Evolutionary conservation across 2,329 filamentous ascomycete genomes (phyloP).

Genomic region (Biscogniauxia marginata): DNA sequence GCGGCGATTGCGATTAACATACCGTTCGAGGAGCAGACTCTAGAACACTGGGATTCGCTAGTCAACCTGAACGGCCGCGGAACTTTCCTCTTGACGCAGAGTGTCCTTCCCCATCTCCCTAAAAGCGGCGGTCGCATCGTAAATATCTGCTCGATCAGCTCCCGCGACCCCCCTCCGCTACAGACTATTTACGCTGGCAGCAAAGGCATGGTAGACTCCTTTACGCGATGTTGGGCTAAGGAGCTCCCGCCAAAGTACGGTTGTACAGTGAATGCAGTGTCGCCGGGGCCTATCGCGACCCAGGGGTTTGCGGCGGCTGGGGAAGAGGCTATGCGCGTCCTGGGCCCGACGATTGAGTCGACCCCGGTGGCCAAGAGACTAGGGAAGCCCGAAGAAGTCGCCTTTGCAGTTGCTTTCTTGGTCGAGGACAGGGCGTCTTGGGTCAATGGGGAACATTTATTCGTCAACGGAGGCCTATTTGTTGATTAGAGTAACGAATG

Average conservation of each 20-base stretch:
- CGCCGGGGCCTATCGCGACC: slow-evolving; percentile 37
- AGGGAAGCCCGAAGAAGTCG: background rate
- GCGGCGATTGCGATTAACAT: slow-evolving; percentile 37
- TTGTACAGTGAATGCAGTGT: slow-evolving; percentile 45
- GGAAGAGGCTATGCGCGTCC: background rate
- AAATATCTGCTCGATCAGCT: slow-evolving; percentile 27
- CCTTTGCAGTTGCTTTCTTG: background rate
- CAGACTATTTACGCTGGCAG: slow-evolving; percentile 50
- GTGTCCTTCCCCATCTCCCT: slow-evolving; percentile 38
- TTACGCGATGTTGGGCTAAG: slow-evolving; percentile 44
- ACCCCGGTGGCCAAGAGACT: background rate
- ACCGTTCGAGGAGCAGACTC: slow-evolving; percentile 37
- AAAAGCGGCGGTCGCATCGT: background rate
- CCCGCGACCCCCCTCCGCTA: slow-evolving; percentile 33
- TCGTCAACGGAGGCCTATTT: background rate
- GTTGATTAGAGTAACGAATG: background rate
- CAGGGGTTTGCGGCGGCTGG: background rate
- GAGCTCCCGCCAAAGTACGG: slow-evolving; percentile 45
- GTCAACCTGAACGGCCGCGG: slow-evolving; percentile 42
- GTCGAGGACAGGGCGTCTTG: background rate
- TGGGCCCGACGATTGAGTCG: background rate
- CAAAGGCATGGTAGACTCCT: slow-evolving; percentile 49
- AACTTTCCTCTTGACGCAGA: slow-evolving; percentile 42
- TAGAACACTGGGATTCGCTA: slow-evolving; percentile 39
- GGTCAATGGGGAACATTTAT: background rate